A percentile compares a stretch with the other conserved stretches of the same genome.
phyloP scores from a whole-genome alignment of 805 yeast species.

The Wickerhamiella alocasiicola region DNA sequence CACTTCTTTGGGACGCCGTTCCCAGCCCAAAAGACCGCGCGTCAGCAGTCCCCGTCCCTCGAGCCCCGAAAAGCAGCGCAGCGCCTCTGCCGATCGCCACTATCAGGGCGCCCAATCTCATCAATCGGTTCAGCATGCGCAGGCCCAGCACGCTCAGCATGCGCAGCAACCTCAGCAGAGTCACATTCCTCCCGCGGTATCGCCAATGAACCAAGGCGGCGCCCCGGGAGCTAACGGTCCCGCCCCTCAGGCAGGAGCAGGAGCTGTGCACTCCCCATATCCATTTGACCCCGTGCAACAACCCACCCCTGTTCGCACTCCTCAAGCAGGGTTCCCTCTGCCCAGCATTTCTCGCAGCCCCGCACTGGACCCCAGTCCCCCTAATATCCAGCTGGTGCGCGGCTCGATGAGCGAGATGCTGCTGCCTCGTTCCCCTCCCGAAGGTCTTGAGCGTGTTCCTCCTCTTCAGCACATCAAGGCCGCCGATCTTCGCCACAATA shows the following conservation, averaged over 20 bases:
- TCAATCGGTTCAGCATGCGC: not conserved
- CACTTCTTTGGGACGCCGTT: slow-evolving; percentile 7
- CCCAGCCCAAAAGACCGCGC: slow-evolving; percentile 7
- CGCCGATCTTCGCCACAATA: slow-evolving; percentile 17
- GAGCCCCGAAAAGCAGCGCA: slow-evolving; percentile 9
- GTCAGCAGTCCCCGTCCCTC: slow-evolving; percentile 2
- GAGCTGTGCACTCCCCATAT: not conserved
- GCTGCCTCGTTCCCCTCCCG: slow-evolving; percentile 21
- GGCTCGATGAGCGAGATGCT: slow-evolving; percentile 23
- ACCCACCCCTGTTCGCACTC: slow-evolving; percentile 11
- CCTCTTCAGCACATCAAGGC: slow-evolving; percentile 20
- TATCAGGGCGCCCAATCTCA: not conserved
- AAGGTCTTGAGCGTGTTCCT: slow-evolving; percentile 21
- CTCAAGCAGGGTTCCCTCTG: slow-evolving; percentile 1
- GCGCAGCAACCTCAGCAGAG: not conserved
- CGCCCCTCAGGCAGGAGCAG: not conserved
- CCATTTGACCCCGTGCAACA: slow-evolving; percentile 4
- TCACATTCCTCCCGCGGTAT: not conserved
- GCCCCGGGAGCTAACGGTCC: not conserved
- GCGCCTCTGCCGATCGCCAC: slow-evolving; percentile 8
- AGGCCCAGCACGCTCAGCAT: not conserved
- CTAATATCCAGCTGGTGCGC: slow-evolving; percentile 17
- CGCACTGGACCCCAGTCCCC: slow-evolving; percentile 12
- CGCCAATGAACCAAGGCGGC: no score
- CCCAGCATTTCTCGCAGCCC: slow-evolving; percentile 6